Base-by-base conservation (phyloP, 1,284 basidiomycete genomes). In the Salmacisia buchloeana region DNA sequence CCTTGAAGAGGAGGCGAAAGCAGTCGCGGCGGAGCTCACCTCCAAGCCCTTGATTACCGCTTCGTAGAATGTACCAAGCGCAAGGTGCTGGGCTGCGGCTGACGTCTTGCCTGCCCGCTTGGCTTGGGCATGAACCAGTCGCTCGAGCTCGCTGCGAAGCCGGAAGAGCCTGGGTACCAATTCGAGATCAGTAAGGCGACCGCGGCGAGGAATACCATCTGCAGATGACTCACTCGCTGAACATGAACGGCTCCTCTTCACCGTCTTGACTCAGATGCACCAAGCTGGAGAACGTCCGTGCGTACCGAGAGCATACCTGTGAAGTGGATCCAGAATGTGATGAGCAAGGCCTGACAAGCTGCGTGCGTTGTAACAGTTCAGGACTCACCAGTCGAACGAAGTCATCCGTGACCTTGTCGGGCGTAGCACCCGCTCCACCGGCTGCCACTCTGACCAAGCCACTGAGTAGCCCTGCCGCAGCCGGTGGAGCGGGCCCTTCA, bases 1-100 rank as follows among this genome's bases (percentile, higher is more conserved):
- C 15, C 15, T 49, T 49, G 46, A 49, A 38, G n/a, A 38, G 36
- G 36, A 38, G 10, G 36, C 10, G 36, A 12, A n/a, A 2, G 1
- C 68, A 56, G 39, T 69, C 38, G 25, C 58, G 13, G 7, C 66
- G 60, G 1, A 64, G 34, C 49, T 60, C 21, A 60, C 59, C 38
- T 60, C 59, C 25, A 60, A 27, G 7, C 38, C 59, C 49, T 60
- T 60, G 59, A 60, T 60, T 4, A 60, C 38, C 9, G 38, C 38
- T 27, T 41, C 36, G 33, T 43, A 60, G 35, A 60, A 43, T 25
- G 33, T 43, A 21, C 36, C 54, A 15, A 49, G 25, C 31, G 54
- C 36, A 10, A 60, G 15, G 29, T 60, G 49, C 27, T 54, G 49
- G 4, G 49, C 49, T 18, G 49, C 29, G 43, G 39, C 39, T 12